These are phyloP conservation scores for Septoria linicola DNA, from an alignment of 2,329 filamentous ascomycete genomes.

Conservation along the genomic window DNA sequence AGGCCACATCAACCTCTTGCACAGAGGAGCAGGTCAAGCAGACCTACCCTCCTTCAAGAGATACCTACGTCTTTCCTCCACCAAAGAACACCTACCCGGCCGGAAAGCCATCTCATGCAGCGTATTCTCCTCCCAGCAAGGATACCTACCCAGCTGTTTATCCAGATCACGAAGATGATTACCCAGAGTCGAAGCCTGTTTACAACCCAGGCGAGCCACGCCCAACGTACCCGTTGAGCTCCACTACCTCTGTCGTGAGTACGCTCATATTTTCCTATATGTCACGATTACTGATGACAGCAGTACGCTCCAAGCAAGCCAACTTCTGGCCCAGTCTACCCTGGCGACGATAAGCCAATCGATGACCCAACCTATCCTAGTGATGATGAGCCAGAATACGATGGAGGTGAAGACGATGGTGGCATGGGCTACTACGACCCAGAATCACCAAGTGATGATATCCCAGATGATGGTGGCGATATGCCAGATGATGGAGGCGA, in stretches of 20 bases:
- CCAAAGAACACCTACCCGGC: neutral
- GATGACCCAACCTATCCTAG: too few relatives aligned
- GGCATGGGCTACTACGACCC: neutral
- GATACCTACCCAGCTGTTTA: constrained; percentile 4
- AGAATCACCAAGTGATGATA: neutral
- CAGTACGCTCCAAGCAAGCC: too few relatives aligned
- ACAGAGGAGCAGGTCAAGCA: neutral
- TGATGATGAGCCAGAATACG: too few relatives aligned
- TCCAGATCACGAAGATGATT: neutral
- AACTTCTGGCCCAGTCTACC: too few relatives aligned
- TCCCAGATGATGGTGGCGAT: neutral
- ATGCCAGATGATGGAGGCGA: neutral
- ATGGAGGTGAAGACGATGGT: too few relatives aligned
- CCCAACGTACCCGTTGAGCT: neutral
- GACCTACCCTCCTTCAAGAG: neutral
- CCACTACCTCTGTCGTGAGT: neutral
- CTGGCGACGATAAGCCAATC: too few relatives aligned
- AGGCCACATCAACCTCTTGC: neutral
- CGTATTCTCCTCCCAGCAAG: neutral
- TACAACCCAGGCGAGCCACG: neutral
- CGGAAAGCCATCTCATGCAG: neutral
- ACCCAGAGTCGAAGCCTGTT: too few relatives aligned
- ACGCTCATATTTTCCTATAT: neutral
- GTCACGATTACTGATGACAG: too few relatives aligned
- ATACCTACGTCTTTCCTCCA: neutral